A percentile compares a stretch with the other conserved stretches of the same genome.
phyloP scores from a whole-genome alignment of 257 asterid species.

The Solanum arcanum region DNA sequence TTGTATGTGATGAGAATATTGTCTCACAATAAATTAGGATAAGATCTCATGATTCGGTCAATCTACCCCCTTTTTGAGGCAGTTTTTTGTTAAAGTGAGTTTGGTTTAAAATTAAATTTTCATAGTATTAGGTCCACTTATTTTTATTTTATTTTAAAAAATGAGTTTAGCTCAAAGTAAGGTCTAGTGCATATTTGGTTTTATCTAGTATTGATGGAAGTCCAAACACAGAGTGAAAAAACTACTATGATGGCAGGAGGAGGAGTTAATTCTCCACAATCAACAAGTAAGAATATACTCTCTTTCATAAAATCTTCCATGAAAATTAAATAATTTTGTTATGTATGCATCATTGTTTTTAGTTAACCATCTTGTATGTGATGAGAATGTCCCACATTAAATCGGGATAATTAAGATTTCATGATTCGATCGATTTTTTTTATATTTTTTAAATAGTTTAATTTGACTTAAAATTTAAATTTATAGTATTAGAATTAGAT shows the following conservation, averaged over 20 bases:
- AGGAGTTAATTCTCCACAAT: background rate
- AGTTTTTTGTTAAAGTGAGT: background rate
- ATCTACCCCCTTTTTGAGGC: too few relatives aligned
- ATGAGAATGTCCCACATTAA: background rate
- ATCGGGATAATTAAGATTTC: too few relatives aligned
- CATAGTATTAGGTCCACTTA: background rate
- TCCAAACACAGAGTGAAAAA: background rate
- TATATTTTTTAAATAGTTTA: too few relatives aligned
- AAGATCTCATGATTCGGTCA: too few relatives aligned
- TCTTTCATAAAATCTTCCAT: background rate
- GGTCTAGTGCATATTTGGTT: background rate
- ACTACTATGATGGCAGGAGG: background rate
- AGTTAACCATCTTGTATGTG: background rate
- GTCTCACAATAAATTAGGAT: too few relatives aligned
- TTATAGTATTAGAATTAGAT: too few relatives aligned
- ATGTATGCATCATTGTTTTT: background rate
- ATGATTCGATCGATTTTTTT: fast-evolving
- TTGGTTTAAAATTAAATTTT: background rate
- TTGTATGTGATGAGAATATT: too few relatives aligned
- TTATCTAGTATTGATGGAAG: background rate
- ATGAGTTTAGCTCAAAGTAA: background rate
- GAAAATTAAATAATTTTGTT: background rate
- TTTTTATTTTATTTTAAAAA: too few relatives aligned
- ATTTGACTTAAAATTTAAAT: too few relatives aligned
- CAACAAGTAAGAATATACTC: background rate